phyloP scores from a whole-genome alignment of 768 basidiomycete species.

The Macrolepiota dolichaula region DNA sequence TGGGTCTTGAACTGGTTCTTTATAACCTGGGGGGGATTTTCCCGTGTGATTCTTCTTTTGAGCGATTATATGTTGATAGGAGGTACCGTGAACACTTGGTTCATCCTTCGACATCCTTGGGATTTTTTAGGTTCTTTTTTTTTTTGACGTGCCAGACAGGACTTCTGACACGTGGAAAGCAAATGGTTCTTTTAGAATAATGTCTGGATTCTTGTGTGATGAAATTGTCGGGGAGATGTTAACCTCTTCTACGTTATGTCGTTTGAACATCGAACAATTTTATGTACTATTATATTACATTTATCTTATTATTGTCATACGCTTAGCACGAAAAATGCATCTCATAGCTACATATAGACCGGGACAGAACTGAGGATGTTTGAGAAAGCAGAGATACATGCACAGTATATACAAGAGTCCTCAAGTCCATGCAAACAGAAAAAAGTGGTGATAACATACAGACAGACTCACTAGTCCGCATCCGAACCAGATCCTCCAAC shows the following conservation, averaged over 20 bases:
- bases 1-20: not conserved
- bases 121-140: not conserved
- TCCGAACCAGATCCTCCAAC: constrained; percentile 50
- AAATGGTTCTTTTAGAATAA: not conserved
- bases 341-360: constrained; percentile 5
- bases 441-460: not conserved
- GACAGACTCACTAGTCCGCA: not conserved
- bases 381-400: not conserved
- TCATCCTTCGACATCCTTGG: not conserved
- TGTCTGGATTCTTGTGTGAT: not conserved
- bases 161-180: no score
- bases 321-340: constrained; percentile 10
- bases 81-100: not conserved
- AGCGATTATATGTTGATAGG: not conserved
- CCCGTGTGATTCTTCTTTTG: not conserved
- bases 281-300: constrained; percentile 6
- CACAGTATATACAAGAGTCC: not conserved
- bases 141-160: not conserved
- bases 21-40: not conserved
- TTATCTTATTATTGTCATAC: constrained; percentile 5
- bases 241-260: not conserved
- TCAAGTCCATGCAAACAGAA: not conserved
- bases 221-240: not conserved
- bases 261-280: not conserved
- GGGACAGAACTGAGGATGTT: no score